phyloP scores from a whole-genome alignment of 2,329 filamentous ascomycete genomes.

The Bipolaris zeicola region DNA sequence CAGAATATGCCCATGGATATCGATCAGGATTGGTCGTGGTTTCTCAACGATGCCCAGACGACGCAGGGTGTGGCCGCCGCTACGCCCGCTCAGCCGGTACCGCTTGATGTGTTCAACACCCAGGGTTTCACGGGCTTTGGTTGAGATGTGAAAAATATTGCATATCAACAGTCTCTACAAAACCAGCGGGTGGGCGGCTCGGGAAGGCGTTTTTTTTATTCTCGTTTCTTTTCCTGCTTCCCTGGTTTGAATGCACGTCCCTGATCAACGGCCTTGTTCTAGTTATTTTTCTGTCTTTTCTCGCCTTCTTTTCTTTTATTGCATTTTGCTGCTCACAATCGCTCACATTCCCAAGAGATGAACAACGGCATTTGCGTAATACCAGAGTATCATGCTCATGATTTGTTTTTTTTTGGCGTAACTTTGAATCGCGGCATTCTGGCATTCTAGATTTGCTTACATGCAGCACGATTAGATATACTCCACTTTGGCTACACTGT shows the following conservation, averaged over 20 bases:
- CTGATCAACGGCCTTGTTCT: neutral
- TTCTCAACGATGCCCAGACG: constrained; percentile 40
- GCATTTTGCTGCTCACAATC: neutral
- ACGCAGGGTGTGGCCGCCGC: constrained; percentile 12
- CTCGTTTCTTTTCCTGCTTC: neutral
- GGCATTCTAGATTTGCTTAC: neutral
- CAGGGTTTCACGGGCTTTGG: constrained; percentile 38
- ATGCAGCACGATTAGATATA: neutral
- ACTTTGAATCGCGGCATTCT: neutral
- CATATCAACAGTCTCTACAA: too few species aligned
- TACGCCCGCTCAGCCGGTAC: neutral
- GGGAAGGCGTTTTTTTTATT: neutral
- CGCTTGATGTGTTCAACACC: constrained; percentile 25
- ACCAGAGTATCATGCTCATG: neutral
- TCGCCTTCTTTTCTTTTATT: neutral
- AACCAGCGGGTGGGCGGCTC: too few species aligned
- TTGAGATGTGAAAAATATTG: constrained; percentile 1
- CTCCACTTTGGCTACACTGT: neutral
- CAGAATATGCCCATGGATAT: constrained; percentile 50
- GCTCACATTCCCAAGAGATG: neutral
- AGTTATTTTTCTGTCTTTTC: neutral
- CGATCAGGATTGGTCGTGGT: constrained; percentile 51
- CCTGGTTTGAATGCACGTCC: too few species aligned
- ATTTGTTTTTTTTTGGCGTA: neutral
- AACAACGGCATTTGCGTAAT: constrained; percentile 5